Evolutionary conservation across 805 yeast species (phyloP), one percentile per base, ranked within the genome.

Genomic region (Schwanniomyces pseudopolymorphus): DNA sequence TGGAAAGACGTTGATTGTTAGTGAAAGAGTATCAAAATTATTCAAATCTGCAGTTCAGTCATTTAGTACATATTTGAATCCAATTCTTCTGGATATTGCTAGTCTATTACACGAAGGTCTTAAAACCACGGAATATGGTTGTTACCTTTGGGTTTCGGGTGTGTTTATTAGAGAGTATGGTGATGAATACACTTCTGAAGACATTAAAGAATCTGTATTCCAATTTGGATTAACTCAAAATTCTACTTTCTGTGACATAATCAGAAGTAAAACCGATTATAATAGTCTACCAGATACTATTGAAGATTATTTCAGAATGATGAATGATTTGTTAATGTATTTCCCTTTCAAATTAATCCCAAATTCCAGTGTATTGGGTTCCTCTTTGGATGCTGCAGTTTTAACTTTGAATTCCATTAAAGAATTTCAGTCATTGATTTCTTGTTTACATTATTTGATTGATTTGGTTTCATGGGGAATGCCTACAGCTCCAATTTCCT

Each of bases 71-170:
- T 83, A 74, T 55, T 61, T 87, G 48, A 60, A 72, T 19, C 84
- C 87, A 2, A 72, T 87, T 20, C 69, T 91, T 16, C 78, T 82
- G 3, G 74, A 79, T 11, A 77, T 89, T 33, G 89, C 89, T 1
- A 83, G 78, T 45, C 66, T 84, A 41, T 74, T 90, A 45, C 84
- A 80, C 17, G 74, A 75, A 33, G 94, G 95, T 1, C 91, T 89
- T 67, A 75, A 81, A 39, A 67, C 69, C 22, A 85, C 85, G 17
- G 79, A 82, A 28, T 80, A 70, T 57, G 97, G 97, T 3, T 88
- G 96, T 61, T 90, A 85, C 60, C 68, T 91, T 46, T 91, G 96
- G 94, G 92, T 88, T 11, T 84, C 96, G 2, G 97, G 97, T 7
- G 75, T 86, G 8, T 70, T 90, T 22, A 81, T 87, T 43, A 80